Percentiles rank a stretch among this genome's conserved stretches.
phyloP scores from a whole-genome alignment of 2,329 filamentous ascomycete genomes.

The Colletotrichum cordylinicola region DNA sequence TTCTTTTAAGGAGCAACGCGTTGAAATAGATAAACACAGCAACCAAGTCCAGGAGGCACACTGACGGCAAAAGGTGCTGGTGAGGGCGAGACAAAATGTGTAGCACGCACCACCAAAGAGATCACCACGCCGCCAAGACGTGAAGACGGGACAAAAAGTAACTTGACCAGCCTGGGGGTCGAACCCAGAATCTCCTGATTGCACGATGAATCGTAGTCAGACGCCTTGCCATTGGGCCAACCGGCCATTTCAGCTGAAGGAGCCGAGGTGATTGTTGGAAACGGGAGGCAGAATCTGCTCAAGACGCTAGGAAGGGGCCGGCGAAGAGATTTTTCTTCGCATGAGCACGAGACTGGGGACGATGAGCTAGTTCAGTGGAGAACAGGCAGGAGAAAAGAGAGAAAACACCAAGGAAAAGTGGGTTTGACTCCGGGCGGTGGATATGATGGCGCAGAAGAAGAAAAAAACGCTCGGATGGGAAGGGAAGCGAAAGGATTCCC shows the following conservation, averaged over 20 bases:
- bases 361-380: background rate
- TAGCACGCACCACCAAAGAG: background rate
- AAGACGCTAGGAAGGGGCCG: background rate
- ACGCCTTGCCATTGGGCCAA: conserved; percentile 48
- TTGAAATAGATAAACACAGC: background rate
- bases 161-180: conserved; percentile 22
- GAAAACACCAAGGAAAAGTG: background rate
- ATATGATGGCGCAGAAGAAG: background rate
- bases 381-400: background rate
- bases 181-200: conserved; percentile 24
- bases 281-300: background rate
- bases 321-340: background rate
- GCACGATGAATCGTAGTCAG: conserved; percentile 39
- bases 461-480: background rate
- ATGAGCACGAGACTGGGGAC: background rate
- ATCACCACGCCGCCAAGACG: background rate
- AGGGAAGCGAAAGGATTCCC: background rate
- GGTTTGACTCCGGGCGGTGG: background rate
- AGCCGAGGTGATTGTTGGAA: background rate
- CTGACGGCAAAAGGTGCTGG: background rate
- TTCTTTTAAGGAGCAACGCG: too few relatives aligned
- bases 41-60: background rate
- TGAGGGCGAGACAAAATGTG: background rate
- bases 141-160: background rate
- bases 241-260: background rate